A percentile compares a stretch with the other conserved stretches of the same genome.
phyloP scores from a whole-genome alignment of 2,329 filamentous ascomycete genomes.

The Colletotrichum gigasporum region DNA sequence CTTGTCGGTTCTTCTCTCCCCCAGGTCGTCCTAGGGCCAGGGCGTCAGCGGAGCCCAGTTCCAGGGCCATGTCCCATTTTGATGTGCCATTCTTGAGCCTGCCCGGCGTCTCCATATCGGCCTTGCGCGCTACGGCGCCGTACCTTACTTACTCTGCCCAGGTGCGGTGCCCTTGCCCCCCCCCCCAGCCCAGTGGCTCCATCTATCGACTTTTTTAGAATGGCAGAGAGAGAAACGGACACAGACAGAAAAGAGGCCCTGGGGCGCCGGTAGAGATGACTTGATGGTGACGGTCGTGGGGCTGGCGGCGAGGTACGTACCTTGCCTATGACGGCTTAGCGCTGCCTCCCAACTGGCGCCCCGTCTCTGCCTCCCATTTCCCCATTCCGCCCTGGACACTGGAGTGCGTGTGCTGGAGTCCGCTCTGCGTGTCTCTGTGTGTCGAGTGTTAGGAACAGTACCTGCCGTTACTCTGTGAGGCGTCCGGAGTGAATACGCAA shows the following conservation, averaged over 20 bases:
- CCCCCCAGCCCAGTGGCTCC: not conserved
- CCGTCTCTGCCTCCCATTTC: constrained; percentile 21
- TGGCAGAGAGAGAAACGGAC: not conserved
- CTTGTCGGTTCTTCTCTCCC: constrained; percentile 9
- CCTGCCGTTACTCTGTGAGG: too few relatives aligned
- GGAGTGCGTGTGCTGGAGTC: too few relatives aligned
- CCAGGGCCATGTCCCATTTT: constrained; percentile 6
- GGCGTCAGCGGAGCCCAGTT: not conserved
- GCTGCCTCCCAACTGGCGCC: constrained; percentile 2
- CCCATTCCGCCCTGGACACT: constrained; percentile 22
- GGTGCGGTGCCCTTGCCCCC: not conserved
- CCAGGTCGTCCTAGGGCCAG: constrained; percentile 17
- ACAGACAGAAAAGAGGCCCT: not conserved
- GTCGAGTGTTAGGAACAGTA: not conserved
- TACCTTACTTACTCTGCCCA: too few relatives aligned
- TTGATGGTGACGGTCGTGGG: constrained; percentile 11
- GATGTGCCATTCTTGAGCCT: constrained; percentile 8
- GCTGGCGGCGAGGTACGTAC: constrained; percentile 7
- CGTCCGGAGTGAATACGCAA: too few relatives aligned
- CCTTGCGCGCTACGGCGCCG: constrained; percentile 13
- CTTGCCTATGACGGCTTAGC: constrained; percentile 12
- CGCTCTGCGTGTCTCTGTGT: not conserved
- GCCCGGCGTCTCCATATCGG: constrained; percentile 22
- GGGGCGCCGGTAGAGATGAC: not conserved
- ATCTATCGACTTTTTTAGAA: not conserved